Base-by-base conservation (phyloP, 345 rosid species). In the Ceriops zippeliana region DNA sequence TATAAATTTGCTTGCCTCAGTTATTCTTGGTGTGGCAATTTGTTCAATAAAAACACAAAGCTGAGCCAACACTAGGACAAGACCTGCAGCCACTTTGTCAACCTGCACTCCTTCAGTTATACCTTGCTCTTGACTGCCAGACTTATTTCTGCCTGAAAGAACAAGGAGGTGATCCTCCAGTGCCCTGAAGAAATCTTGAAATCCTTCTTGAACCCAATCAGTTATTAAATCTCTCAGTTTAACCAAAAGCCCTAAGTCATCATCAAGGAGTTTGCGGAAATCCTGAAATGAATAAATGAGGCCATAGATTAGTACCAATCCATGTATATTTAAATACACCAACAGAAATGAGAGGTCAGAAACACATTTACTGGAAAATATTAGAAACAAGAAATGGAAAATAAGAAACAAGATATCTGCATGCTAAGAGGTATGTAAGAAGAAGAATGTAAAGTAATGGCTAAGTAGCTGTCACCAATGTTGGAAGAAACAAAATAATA, bases 201-300 rank as follows among this genome's bases (percentile, higher is more conserved):
- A 96, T 67, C 97, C 99, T 85, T 86, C 96, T 87, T 86, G 97
- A 76, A 92, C 86, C 89, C 89, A 96, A 73, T 81, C 87, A 70
- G 79, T 65, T 70, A 89, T 80, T 35, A 73, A 78, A 65, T 85
- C 90, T 57, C 86, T 90, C 80, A 90, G 76, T 80, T 87, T 84
- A 62, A 83, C 74, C 61, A 92, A 73, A 67, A 89, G 79, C 73
- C 69, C 92, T 66, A 82, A 71, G 70, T 82, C 78, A 67, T 89
- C 93, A 57, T 85, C 91, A 78, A 90, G 86, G 82, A 96, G 91
- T 70, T 81, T 87, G 64, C 83, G 92, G 78, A 96, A 90, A 68
- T 82, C 92, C 98, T 96, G 84, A 59, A 71, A 63, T 63, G 61
- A 78, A 72, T 24, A 61, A 69, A 52, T 24, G 47, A 35, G n/a